phyloP scores from a whole-genome alignment of 1,139 yeast genomes.

The Suhomyces yuchorum region DNA sequence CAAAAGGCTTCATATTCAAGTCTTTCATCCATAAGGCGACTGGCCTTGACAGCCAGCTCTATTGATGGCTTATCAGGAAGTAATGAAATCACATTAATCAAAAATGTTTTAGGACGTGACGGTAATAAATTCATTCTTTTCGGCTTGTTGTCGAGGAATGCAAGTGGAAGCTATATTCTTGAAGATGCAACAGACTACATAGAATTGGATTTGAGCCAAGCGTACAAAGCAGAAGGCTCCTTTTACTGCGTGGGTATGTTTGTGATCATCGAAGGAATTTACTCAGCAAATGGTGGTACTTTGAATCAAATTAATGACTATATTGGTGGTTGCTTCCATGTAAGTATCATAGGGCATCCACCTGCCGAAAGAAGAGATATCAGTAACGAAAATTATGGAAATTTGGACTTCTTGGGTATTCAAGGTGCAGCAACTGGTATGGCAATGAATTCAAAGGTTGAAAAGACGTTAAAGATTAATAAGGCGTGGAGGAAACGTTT shows the following conservation, averaged over 20 bases:
- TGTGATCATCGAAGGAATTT: conserved; percentile 82
- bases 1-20: conserved; percentile 52
- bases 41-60: conserved; percentile 18
- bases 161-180: conserved; percentile 68
- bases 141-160: conserved; percentile 69
- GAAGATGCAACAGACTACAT: conserved; percentile 83
- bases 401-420: conserved; percentile 78
- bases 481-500: conserved; percentile 58
- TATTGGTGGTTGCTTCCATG: conserved; percentile 62
- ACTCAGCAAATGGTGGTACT: conserved; percentile 60
- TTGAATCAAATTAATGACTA: conserved; percentile 29
- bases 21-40: conserved; percentile 37
- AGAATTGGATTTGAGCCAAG: conserved; percentile 67
- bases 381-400: conserved; percentile 72
- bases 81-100: conserved; percentile 70
- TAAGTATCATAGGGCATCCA: conserved; percentile 80
- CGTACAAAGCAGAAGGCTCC: conserved; percentile 65
- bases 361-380: conserved; percentile 76
- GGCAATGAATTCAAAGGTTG: conserved; percentile 21
- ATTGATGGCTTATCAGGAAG: conserved; percentile 21
- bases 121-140: conserved; percentile 74
- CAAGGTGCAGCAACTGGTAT: conserved; percentile 38
- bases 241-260: conserved; percentile 81
- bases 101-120: conserved; percentile 82
- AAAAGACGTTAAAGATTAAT: conserved; percentile 54